Evolutionary conservation across 192 early-diverging fungal genomes (phyloP).

Genomic region (Coemansia sp.): DNA sequence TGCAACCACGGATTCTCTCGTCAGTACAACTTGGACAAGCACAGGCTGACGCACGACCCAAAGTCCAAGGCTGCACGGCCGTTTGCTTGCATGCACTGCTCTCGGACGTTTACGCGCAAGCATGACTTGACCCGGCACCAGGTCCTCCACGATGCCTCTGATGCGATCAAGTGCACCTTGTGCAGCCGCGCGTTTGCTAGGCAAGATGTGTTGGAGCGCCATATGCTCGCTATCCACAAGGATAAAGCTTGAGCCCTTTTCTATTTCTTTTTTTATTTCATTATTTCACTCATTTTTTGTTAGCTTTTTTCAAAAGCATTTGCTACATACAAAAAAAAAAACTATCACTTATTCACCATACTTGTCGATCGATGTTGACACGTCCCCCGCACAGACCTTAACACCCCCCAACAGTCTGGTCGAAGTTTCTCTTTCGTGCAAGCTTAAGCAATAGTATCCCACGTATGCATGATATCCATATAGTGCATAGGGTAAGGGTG

Average conservation of each 20-base stretch:
- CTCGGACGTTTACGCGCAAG: conserved; percentile 72
- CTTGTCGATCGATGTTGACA: too few relatives aligned
- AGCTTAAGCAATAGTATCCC: not conserved
- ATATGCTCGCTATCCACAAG: conserved; percentile 46
- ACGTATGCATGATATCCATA: not conserved
- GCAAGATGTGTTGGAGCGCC: conserved; percentile 58
- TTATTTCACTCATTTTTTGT: not conserved
- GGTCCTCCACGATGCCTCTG: conserved; percentile 57
- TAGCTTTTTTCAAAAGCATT: not conserved
- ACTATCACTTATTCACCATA: not conserved
- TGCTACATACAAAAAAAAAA: conserved; percentile 19
- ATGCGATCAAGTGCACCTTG: conserved; percentile 56
- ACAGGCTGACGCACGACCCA: conserved; percentile 72
- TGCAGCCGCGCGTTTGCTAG: conserved; percentile 61
- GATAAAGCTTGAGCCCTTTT: not conserved
- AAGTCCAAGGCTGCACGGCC: conserved; percentile 53
- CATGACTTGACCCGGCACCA: conserved; percentile 79
- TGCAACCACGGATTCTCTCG: conserved; percentile 80
- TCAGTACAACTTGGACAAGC: conserved; percentile 83
- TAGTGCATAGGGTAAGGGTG: not conserved
- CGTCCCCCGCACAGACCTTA: too few relatives aligned
- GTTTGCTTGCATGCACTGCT: conserved; percentile 64
- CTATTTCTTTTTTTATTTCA: conserved; percentile 3
- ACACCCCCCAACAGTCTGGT: too few relatives aligned
- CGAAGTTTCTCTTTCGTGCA: not conserved